These are phyloP conservation scores for Dioszegia crocea DNA, from an alignment of 768 basidiomycete species.

Conservation along the genomic window DNA sequence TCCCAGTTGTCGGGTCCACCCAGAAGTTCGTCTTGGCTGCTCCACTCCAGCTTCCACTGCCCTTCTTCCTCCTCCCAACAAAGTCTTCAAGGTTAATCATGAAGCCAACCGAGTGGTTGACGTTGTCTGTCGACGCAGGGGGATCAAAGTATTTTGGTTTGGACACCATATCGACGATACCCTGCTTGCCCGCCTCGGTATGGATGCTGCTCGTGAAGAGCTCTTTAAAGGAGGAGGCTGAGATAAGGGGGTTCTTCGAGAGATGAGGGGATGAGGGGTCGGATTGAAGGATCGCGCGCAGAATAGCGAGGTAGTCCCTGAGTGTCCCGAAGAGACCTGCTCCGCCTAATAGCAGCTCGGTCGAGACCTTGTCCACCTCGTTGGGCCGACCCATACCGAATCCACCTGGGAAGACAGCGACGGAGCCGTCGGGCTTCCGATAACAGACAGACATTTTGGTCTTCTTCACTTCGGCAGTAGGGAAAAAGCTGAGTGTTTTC, in stretches of 20 bases:
- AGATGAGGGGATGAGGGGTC: constrained; percentile 16
- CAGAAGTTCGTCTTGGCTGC: constrained; percentile 28
- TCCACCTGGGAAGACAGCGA: constrained; percentile 10
- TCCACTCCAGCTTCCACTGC: constrained; percentile 38
- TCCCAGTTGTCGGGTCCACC: constrained; percentile 32
- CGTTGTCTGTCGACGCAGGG: constrained; percentile 11
- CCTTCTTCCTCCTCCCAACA: constrained; percentile 22
- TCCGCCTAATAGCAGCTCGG: constrained; percentile 17
- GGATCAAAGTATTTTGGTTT: constrained; percentile 23
- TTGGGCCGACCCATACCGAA: constrained; percentile 19
- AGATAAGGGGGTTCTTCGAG: constrained; percentile 21
- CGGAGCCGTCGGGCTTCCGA: constrained; percentile 12
- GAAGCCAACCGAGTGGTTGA: constrained; percentile 33
- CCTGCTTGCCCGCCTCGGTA: constrained; percentile 10
- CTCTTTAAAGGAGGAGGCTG: constrained; percentile 26
- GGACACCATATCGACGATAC: constrained; percentile 15
- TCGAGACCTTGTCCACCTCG: constrained; percentile 17
- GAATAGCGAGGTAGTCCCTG: constrained; percentile 31
- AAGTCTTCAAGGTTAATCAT: constrained; percentile 24
- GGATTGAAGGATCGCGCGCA: constrained; percentile 34
- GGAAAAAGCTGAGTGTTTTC: constrained; percentile 34
- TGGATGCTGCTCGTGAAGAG: constrained; percentile 28
- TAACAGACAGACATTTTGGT: constrained; percentile 19
- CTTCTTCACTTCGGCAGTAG: constrained; percentile 18
- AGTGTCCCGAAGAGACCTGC: constrained; percentile 38